Base-by-base conservation (phyloP, 2,329 filamentous ascomycete genomes). In the Pseudogymnoascus sp. region DNA sequence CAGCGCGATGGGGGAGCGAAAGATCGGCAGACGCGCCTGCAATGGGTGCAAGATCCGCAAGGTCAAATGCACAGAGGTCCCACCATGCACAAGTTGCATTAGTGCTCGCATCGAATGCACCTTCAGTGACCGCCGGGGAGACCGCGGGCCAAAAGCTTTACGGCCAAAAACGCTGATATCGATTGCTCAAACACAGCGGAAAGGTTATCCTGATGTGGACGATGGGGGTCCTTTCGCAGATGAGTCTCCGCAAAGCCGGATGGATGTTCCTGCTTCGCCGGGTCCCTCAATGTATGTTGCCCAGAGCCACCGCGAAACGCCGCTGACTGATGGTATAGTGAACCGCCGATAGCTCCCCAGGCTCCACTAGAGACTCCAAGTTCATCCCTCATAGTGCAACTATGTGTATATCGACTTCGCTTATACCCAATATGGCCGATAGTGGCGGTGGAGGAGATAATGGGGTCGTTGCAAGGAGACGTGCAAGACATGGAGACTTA, bases 1-100 rank as follows among this genome's bases (percentile, higher is more conserved):
- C 31, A 60, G 40, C 37, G n/a, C 60, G 61, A 60, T 59, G 56
- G 46, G 46, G 50, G 59, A 63, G 62, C 61, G 61, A 46, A 68
- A 66, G 60, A 64, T 73, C 43, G 70, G 71, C 46, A 77, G 76
- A 64, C 69, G 78, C 31, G 79, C 80, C 10, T 82, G 80, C 69
- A 80, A 82, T 65, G 79, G 76, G 19, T 83, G 81, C 72, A 82
- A 81, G 72, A 76, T 83, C 43, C 76, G 81, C 62, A 83, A 83
- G 72, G 78, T 82, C 64, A 77, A 78, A 56, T 83, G 81, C 69
- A 78, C 77, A 12, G 81, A 80, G 59, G 71, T 73, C 1, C 73
- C 78, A 22, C 81, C 81, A 6, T 83, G 81, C 63, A 72, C 72
- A 26, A 75, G 77, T 8, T 83, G 81, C 66, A 68, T 72, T 24